Percentiles rank a stretch among this genome's conserved stretches.
Conservation (phyloP, 78 protist species). For the Guillardia theta region DNA sequence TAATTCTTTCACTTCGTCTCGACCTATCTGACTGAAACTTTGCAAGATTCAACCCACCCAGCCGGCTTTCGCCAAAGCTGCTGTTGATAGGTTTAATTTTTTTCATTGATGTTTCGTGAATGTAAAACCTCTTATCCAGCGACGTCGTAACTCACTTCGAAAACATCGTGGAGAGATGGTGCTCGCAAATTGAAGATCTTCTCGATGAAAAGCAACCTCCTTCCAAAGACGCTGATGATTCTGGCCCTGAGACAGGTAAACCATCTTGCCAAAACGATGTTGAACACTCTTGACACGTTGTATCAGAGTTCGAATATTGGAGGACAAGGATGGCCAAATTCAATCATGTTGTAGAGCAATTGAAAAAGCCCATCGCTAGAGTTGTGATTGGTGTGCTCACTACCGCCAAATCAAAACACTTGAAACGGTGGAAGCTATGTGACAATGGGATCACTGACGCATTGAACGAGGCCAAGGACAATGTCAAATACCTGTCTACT, state of each 20-base stretch:
- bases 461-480: conserved; percentile 82
- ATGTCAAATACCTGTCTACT: conserved; percentile 73
- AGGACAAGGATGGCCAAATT: conserved; percentile 66
- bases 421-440: conserved; percentile 41
- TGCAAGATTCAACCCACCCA: not conserved
- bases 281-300: too few relatives aligned
- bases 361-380: not conserved
- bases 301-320: conserved; percentile 78
- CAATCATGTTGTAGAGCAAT: conserved; percentile 63
- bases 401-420: conserved; percentile 36
- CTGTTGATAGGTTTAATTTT: not conserved
- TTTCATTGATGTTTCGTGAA: not conserved
- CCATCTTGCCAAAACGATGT: too few relatives aligned
- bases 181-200: not conserved
- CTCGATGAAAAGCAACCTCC: conserved; percentile 49
- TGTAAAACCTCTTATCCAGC: not conserved
- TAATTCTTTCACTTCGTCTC: too few relatives aligned
- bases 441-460: conserved; percentile 64
- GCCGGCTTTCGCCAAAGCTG: conserved; percentile 15
- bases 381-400: conserved; percentile 48
- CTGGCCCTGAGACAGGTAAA: not conserved
- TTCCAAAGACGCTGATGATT: not conserved
- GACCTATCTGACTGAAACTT: too few relatives aligned
- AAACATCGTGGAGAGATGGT: conserved; percentile 47
- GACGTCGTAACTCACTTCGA: conserved; percentile 27